Base-by-base conservation (phyloP, 1,284 basidiomycete genomes). In the Heterobasidion irregulare region DNA sequence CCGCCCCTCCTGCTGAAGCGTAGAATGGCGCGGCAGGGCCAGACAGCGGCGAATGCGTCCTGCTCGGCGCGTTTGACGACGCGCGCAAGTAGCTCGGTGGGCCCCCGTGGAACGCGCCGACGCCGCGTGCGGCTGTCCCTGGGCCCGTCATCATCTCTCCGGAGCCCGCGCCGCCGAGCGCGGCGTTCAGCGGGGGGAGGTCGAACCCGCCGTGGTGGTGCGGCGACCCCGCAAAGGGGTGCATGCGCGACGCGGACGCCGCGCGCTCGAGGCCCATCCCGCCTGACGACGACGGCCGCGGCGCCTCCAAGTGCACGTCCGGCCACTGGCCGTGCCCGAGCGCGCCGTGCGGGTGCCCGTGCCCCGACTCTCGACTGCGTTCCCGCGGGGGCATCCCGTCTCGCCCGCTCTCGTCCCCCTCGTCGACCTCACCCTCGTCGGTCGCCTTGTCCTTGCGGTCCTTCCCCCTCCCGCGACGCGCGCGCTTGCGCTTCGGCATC, bases 41-140 rank as follows among this genome's bases (percentile, higher is more conserved):
- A 1, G 65, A 74, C 61, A 83, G 67, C 47, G 84, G 85, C 44
- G 84, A 86, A 63, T 87, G 84, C 50, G 83, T 84, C 12, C 84
- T 72, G 67, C 82, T 86, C 7, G 85, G 84, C 8, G 63, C 64
- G 6, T 57, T 62, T 9, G 61, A 81, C 56, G 79, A 75, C 49
- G 81, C 78, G 61, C 82, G 76, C 58, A 81, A 72, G 65, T 84
- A 84, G 63, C 78, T 78, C 55, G 80, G 71, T 35, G 59, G 64
- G 15, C 38, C 38, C 10, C n/a, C 12, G n/a, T 38, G 55, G 50
- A 58, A 61, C 65, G 58, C 46, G 57, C 59, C 55, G 68, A 66
- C 53, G 66, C 66, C 53, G 66, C 65, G 52, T 70, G 67, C 52
- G n/a, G 54, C 54, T 63, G 64, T 50, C 64, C 70, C 51, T 62